A percentile compares a stretch with the other conserved stretches of the same genome.
These are phyloP conservation scores for Capsella rubella DNA, from an alignment of 441 rosid genomes.

Conservation along the genomic window DNA sequence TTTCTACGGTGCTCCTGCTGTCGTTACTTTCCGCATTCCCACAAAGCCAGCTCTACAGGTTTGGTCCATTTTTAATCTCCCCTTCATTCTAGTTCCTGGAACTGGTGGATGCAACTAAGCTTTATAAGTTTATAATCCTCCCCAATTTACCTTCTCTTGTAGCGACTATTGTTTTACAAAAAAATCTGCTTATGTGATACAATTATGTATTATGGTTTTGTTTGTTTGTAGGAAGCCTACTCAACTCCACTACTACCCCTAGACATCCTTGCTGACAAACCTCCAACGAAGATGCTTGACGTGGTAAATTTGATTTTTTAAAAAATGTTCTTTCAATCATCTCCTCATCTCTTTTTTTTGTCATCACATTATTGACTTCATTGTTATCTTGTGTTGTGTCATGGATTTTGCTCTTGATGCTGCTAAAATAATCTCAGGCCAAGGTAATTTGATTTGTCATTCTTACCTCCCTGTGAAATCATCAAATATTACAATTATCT, in stretches of 20 bases:
- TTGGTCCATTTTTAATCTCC: conserved; percentile 7
- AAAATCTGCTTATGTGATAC: conserved; percentile 6
- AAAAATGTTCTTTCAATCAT: conserved; percentile 10
- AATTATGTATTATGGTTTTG: conserved; percentile 15
- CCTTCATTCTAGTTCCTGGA: neutral
- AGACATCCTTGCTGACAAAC: conserved; percentile 85
- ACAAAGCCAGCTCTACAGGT: conserved; percentile 92
- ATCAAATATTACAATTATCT: conserved; percentile 11
- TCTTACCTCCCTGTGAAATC: conserved; percentile 12
- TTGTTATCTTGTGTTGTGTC: conserved; percentile 41
- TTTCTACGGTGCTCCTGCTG: conserved; percentile 84
- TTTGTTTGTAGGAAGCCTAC: conserved; percentile 50
- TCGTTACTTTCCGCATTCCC: conserved; percentile 89
- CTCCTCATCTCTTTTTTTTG: neutral
- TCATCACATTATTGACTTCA: conserved; percentile 31
- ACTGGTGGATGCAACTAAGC: neutral
- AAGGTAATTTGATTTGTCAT: conserved; percentile 62
- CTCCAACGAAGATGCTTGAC: conserved; percentile 72
- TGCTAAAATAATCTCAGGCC: conserved; percentile 55
- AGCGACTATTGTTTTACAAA: neutral
- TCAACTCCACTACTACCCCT: conserved; percentile 87
- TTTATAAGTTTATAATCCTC: neutral
- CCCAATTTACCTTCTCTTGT: neutral
- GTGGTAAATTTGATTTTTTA: conserved; percentile 55
- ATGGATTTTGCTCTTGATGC: conserved; percentile 50